phyloP scores from a whole-genome alignment of 495 filamentous ascomycete species.

The Aspergillus haitiensis region DNA sequence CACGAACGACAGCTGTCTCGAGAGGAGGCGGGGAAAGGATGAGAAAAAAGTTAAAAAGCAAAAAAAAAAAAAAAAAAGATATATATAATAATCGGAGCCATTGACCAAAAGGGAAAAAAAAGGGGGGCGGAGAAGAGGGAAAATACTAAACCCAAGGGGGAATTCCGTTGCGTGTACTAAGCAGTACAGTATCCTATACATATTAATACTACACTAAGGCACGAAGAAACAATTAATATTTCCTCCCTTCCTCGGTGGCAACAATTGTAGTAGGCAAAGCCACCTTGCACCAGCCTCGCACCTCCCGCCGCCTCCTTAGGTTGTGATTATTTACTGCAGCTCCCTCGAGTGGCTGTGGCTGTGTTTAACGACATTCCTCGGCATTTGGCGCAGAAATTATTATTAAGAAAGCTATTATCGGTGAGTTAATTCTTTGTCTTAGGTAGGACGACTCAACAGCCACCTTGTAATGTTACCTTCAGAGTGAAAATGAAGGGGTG shows the following conservation, averaged over 20 bases:
- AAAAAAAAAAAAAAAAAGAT: constrained; percentile 1
- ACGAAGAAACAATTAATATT: not conserved
- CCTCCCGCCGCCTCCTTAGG: not conserved
- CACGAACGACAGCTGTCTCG: not conserved
- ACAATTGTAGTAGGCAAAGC: not conserved
- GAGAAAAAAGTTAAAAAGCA: not conserved
- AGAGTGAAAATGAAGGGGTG: not conserved
- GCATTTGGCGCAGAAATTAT: too few species aligned
- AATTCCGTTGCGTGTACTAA: constrained; percentile 1
- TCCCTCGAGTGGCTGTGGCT: not conserved
- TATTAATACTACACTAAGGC: too few species aligned
- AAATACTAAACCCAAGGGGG: not conserved
- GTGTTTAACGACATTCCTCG: not conserved
- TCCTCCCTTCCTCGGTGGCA: not conserved
- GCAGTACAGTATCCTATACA: not conserved
- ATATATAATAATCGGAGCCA: not conserved
- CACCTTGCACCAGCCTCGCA: constrained; percentile 2
- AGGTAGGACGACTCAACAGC: too few species aligned
- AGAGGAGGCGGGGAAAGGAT: not conserved
- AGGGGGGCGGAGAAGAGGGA: too few species aligned
- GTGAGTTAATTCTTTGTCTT: too few species aligned
- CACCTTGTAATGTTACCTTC: too few species aligned
- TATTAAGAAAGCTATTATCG: too few species aligned
- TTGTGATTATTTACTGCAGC: not conserved
- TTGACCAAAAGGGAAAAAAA: not conserved